These are phyloP conservation scores for Hansenula lynferdii DNA, from an alignment of 1,139 yeast species.

Conservation along the genomic window DNA sequence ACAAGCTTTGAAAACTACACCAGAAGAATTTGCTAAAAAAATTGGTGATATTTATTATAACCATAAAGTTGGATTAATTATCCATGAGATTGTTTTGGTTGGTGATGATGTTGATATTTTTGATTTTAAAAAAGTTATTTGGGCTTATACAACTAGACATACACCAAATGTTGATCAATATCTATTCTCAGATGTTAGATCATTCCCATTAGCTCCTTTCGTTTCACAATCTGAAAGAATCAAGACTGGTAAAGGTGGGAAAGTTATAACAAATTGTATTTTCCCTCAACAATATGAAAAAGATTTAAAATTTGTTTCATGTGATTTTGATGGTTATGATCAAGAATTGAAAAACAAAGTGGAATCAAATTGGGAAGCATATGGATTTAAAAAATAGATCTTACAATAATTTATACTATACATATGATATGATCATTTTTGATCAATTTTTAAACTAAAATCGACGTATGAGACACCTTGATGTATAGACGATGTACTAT, in stretches of 20 bases:
- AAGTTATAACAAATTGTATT: constrained; percentile 20
- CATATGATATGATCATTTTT: constrained; percentile 5
- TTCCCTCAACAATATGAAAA: constrained; percentile 13
- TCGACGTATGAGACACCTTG: constrained; percentile 84
- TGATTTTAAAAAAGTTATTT: constrained; percentile 17
- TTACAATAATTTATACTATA: neutral
- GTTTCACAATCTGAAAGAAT: constrained; percentile 14
- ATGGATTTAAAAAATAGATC: constrained; percentile 6
- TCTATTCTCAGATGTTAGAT: constrained; percentile 12
- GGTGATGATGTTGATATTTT: constrained; percentile 23
- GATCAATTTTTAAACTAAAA: constrained; percentile 74
- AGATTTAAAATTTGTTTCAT: constrained; percentile 12
- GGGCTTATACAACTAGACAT: constrained; percentile 23
- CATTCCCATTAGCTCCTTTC: constrained; percentile 22
- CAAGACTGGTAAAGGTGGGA: constrained; percentile 18
- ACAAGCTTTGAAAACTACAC: constrained; percentile 13
- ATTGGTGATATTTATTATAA: constrained; percentile 16
- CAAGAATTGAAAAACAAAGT: constrained; percentile 7
- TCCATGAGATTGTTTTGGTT: constrained; percentile 20
- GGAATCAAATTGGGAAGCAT: constrained; percentile 7
- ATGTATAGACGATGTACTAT: constrained; percentile 90
- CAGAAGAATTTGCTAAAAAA: constrained; percentile 13
- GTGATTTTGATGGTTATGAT: constrained; percentile 11
- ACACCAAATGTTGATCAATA: constrained; percentile 19
- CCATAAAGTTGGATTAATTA: constrained; percentile 11